Base-by-base conservation (phyloP, 768 basidiomycete species). In the Suillus variegatus region DNA sequence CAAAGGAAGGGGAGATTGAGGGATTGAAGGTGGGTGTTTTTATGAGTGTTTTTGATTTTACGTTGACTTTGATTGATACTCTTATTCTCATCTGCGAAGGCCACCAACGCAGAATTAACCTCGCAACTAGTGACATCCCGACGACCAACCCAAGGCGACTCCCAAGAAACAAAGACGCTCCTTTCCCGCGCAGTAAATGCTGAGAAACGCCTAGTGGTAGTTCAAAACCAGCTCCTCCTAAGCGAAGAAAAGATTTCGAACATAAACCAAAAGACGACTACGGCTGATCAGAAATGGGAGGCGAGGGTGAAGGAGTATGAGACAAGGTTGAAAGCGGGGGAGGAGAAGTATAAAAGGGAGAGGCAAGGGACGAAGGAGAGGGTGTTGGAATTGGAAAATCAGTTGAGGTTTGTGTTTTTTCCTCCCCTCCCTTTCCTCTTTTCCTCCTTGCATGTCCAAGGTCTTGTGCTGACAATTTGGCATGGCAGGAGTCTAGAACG, bases 291-390 rank as follows among this genome's bases (percentile, higher is more conserved):
- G 61, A 97, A 96, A 76, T 99, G 96, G 95, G 95, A 96, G 72
- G 93, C 91, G 0, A 83, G 96, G n/a, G 93, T 99, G 54, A 91
- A 89, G 76, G 96, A 99, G 77, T 95, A 96, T 71, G 94, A 97
- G 78, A 74, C 86, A 16, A 80, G 92, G 20, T 73, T 95, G 67
- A 89, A 88, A 75, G 87, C 88, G 0, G 93, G 93, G 0, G 94
- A 95, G 72, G 96, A 99, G 82, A 89, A 88, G 74, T 88, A 94
- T 68, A 98, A 98, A 83, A 84, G 94, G 63, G 95, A 97, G 81
- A 82, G 93, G 66, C 96, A 98, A 72, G 97, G 97, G 4, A 86
- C 90, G 52, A 99, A 98, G 79, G 97, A 99, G 78, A 80, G 93
- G 25, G 80, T 91, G 1, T 70, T 76, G 13, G 92, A 94, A 76